Evolutionary conservation across 225 moss, liverwort and hornwort genomes (phyloP).

Genomic region (Physcomitrium patens): DNA sequence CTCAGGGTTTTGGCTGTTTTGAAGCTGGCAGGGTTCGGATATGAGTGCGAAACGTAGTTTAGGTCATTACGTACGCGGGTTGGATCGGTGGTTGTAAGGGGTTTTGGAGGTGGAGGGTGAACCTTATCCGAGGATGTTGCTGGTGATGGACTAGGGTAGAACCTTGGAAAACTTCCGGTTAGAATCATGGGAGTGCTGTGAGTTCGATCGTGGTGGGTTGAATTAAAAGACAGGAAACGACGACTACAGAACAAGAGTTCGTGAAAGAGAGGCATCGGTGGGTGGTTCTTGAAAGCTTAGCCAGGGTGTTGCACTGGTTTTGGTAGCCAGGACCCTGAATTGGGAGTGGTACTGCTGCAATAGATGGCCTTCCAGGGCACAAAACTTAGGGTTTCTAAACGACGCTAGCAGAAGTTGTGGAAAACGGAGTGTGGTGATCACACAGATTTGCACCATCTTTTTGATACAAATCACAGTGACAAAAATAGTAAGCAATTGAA

Average conservation of each 20-base stretch:
- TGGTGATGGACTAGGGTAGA: too few species aligned
- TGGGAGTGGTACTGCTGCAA: background rate
- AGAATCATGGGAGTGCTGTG: slow-evolving; percentile 27
- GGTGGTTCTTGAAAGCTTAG: background rate
- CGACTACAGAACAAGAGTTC: background rate
- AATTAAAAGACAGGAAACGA: background rate
- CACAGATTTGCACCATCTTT: slow-evolving; percentile 10
- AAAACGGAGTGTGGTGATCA: slow-evolving; percentile 31
- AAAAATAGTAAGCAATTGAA: background rate
- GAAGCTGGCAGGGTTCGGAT: background rate
- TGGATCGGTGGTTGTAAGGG: background rate
- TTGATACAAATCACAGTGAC: background rate
- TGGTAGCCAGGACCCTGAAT: slow-evolving; percentile 6
- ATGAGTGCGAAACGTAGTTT: slow-evolving; percentile 26
- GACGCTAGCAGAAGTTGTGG: slow-evolving; percentile 22
- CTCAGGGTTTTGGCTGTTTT: background rate
- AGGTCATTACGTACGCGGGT: slow-evolving; percentile 23
- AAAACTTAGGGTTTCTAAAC: slow-evolving; percentile 45
- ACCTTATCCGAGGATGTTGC: background rate
- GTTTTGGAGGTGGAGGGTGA: slow-evolving; percentile 22
- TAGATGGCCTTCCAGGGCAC: slow-evolving; percentile 1
- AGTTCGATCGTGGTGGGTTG: slow-evolving; percentile 25
- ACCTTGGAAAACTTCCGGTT: background rate
- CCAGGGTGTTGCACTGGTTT: background rate
- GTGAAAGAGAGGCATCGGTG: slow-evolving; percentile 5